phyloP scores from a whole-genome alignment of 495 filamentous ascomycete genomes.

The Tuber umbilicatum region DNA sequence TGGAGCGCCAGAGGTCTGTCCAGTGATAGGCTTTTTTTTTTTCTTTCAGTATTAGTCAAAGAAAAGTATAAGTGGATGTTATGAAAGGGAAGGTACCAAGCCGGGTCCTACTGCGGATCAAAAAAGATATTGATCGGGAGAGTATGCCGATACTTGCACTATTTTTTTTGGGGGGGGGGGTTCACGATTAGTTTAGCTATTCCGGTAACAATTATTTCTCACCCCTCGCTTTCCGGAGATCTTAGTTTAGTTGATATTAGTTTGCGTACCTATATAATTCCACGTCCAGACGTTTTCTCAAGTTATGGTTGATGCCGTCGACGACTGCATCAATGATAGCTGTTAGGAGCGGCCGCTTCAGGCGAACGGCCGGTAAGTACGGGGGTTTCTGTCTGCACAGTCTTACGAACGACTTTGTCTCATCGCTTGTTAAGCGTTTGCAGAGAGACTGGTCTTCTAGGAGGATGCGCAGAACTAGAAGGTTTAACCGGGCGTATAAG shows the following conservation, averaged over 20 bases:
- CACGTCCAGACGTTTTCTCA: conserved; percentile 75
- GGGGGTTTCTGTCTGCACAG: conserved; percentile 87
- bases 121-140: conserved; percentile 72
- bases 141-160: conserved; percentile 64
- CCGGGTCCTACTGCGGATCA: conserved; percentile 69
- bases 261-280: conserved; percentile 58
- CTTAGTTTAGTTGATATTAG: neutral
- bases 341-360: conserved; percentile 64
- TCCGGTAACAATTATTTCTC: neutral
- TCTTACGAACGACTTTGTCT: conserved; percentile 66
- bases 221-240: conserved; percentile 3
- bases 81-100: conserved; percentile 43
- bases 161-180: conserved; percentile 6
- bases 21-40: conserved; percentile 73
- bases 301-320: conserved; percentile 90
- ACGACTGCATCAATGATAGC: conserved; percentile 77
- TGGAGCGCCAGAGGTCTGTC: conserved; percentile 86
- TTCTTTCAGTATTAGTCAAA: conserved; percentile 15
- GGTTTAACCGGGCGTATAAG: conserved; percentile 72
- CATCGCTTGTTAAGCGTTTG: conserved; percentile 77
- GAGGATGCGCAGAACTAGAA: conserved; percentile 76
- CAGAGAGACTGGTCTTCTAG: conserved; percentile 80
- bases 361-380: conserved; percentile 67
- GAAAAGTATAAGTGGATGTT: conserved; percentile 10
- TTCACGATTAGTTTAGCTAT: conserved; percentile 11